These are phyloP conservation scores for Filobasidium floriforme DNA, from an alignment of 768 basidiomycete species.

Conservation along the genomic window DNA sequence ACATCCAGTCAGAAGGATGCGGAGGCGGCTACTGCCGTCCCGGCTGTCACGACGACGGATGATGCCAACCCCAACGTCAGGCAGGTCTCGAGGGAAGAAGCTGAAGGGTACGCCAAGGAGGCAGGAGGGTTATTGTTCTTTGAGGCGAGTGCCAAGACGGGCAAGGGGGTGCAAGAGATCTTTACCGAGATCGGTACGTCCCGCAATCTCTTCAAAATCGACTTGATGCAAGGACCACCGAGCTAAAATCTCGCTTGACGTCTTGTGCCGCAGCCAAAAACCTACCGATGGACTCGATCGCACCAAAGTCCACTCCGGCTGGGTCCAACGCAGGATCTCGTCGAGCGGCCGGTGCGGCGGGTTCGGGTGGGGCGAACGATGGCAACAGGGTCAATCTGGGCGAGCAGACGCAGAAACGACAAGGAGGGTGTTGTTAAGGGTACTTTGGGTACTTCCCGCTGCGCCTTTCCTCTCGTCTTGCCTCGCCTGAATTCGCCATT, in stretches of 20 bases:
- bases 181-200: slow-evolving; percentile 92
- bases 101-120: slow-evolving; percentile 90
- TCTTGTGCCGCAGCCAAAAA: slow-evolving; percentile 57
- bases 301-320: slow-evolving; percentile 62
- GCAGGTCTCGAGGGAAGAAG: slow-evolving; percentile 90
- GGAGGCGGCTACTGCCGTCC: neutral
- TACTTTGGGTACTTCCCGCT: no score
- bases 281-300: slow-evolving; percentile 86
- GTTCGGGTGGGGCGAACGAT: neutral
- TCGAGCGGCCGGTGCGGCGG: slow-evolving; percentile 19
- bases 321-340: slow-evolving; percentile 52
- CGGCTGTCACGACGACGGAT: slow-evolving; percentile 35
- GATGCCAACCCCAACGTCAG: slow-evolving; percentile 50
- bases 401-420: slow-evolving; percentile 32
- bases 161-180: slow-evolving; percentile 87
- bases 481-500: no score
- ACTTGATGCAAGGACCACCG: neutral
- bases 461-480: no score
- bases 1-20: neutral
- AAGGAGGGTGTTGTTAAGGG: slow-evolving; percentile 39
- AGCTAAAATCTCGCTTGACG: slow-evolving; percentile 2
- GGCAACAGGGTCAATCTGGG: slow-evolving; percentile 38
- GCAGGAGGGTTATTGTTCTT: slow-evolving; percentile 82
- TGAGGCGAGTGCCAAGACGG: slow-evolving; percentile 95
- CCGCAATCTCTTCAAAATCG: neutral